Evolutionary conservation across 73 alveolate species (phyloP).

Genomic region (Effrenium voratum): DNA sequence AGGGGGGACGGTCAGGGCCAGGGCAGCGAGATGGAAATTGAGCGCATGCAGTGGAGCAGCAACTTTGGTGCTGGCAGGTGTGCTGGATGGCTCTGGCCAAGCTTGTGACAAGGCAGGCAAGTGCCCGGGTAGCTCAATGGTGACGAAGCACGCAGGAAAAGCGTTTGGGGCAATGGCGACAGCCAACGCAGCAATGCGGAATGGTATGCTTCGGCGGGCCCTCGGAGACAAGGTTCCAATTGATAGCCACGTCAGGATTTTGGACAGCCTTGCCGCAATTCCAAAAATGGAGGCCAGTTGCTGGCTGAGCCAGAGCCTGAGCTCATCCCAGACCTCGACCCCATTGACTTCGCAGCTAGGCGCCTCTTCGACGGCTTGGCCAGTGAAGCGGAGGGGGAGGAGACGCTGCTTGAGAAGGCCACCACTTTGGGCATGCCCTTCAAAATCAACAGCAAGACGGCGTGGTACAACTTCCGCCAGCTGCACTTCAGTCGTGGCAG

Average conservation of each 20-base stretch:
- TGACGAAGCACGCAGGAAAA: slow-evolving; percentile 19
- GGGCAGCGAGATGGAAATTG: no score
- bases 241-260: not conserved
- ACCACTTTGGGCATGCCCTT: not conserved
- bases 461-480: not conserved
- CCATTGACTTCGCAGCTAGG: not conserved
- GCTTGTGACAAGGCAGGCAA: not conserved
- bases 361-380: not conserved
- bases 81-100: not conserved
- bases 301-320: not conserved
- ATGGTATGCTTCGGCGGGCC: not conserved
- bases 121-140: not conserved
- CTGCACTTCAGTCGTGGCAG: not conserved
- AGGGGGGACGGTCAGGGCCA: no score
- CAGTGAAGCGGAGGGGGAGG: no score
- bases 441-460: not conserved
- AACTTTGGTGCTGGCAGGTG: not conserved
- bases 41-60: no score
- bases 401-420: no score
- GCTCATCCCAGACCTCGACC: not conserved
- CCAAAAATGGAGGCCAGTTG: not conserved
- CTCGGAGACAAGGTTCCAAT: not conserved
- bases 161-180: slow-evolving; percentile 5
- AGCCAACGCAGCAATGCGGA: not conserved
- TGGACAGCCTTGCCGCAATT: not conserved